These are phyloP conservation scores for Thermothielavioides terrestris DNA, from an alignment of 495 filamentous ascomycete species.

Conservation along the genomic window DNA sequence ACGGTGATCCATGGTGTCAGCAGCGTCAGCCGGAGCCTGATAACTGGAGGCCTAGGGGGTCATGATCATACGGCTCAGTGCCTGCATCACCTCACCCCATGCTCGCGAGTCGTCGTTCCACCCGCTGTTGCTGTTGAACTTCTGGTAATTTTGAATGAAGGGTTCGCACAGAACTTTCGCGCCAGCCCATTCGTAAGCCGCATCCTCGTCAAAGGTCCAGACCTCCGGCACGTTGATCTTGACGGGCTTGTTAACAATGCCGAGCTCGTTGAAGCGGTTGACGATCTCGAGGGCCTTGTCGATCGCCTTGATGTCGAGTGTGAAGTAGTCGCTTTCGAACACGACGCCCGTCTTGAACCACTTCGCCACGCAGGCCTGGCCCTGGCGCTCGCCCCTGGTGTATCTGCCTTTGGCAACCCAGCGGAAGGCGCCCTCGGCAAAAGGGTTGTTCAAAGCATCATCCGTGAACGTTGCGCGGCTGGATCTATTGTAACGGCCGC, in stretches of 20 bases:
- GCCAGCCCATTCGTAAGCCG: slow-evolving; percentile 3
- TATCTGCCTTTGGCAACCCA: slow-evolving; percentile 28
- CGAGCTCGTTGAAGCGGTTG: slow-evolving; percentile 28
- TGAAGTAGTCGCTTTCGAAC: slow-evolving; percentile 26
- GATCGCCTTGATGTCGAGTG: slow-evolving; percentile 28
- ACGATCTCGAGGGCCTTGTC: slow-evolving; percentile 28
- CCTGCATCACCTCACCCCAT: slow-evolving; percentile 32
- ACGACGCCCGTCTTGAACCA: slow-evolving; percentile 28
- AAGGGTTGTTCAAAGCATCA: slow-evolving; percentile 13
- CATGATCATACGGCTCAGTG: slow-evolving; percentile 26
- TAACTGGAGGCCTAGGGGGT: no score
- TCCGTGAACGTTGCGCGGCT: neutral
- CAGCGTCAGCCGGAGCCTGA: no score
- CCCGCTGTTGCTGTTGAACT: slow-evolving; percentile 38
- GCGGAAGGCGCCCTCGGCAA: slow-evolving; percentile 26
- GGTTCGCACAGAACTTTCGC: slow-evolving; percentile 21
- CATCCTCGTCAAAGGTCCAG: slow-evolving; percentile 13
- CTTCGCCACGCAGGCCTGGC: slow-evolving; percentile 29
- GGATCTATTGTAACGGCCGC: slow-evolving; percentile 23
- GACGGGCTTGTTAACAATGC: slow-evolving; percentile 19
- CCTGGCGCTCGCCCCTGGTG: slow-evolving; percentile 11
- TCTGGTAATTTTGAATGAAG: slow-evolving; percentile 33
- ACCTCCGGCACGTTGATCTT: slow-evolving; percentile 27
- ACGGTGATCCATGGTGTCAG: no score
- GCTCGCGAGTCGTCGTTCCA: slow-evolving; percentile 18